Evolutionary conservation across 352 stramenopile genomes (phyloP), one percentile per base, ranked within the genome.

Genomic region (Phytophthora cryptogea): DNA sequence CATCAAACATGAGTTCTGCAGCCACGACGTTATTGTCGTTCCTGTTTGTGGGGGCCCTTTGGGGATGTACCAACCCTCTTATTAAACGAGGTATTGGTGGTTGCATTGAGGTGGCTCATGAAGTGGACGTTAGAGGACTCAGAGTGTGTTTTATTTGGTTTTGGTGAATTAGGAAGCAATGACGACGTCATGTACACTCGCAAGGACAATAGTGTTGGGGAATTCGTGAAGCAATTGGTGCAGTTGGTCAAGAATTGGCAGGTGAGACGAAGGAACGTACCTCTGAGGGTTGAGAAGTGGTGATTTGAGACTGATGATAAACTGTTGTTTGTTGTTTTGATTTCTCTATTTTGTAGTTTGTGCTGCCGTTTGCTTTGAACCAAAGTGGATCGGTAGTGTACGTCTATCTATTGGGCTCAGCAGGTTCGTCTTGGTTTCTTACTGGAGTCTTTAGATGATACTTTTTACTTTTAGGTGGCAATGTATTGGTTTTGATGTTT

Each of bases 11-110:
- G 66, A 53, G n/a, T 53, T 62, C 57, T 23, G 42, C 70, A 5
- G 23, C 68, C 41, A 39, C 49, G 14, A 92, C 76, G 45, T 57
- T 94, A 33, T 59, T 91, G 42, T 92, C 82, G 32, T 93, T 95
- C 59, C 68, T 95, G 26, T 73, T 92, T 47, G 82, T 95, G 35
- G 84, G 86, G n/a, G 84, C 84, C 16, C 73, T 95, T 2, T 95
- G 86, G 86, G 86, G 86, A 1, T 95, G 86, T 62, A 95, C 86
- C 4, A 95, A 95, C 58, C 86, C 86, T 2, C 66, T 95, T 28
- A 90, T 95, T 47, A 95, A 95, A 57, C 55, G 63, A 80, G 86
- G 86, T 89, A 46, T 27, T 30, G 11, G 1, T 20, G 5, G 52
- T 14, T 32, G 43, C 23, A 2, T 39, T 40, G 17, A 31, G 2